Evolutionary conservation across 1,284 basidiomycete genomes (phyloP), one percentile per base, ranked within the genome.

Genomic region (Cutaneotrichosporon sp.): DNA sequence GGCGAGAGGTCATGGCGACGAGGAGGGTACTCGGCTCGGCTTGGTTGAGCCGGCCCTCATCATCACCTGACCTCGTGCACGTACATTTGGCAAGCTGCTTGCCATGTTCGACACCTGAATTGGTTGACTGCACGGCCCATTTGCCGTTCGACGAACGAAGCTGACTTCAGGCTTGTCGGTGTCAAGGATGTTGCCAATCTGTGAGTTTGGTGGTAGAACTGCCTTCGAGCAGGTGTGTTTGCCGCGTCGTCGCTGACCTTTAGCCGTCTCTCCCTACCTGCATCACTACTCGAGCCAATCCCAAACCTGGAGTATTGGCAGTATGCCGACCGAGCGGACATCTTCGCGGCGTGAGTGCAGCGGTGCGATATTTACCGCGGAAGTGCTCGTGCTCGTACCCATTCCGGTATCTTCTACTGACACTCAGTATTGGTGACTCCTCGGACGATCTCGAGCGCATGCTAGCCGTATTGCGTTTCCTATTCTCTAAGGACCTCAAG

Each of bases 231-330:
- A n/a, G n/a, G n/a, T n/a, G n/a, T n/a, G n/a, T n/a, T n/a, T n/a
- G n/a, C n/a, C n/a, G n/a, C n/a, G n/a, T n/a, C n/a, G n/a, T n/a
- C n/a, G 5, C 41, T 43, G 12, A 43, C 41, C 35, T 39, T 9
- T 38, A 52, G 51, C 22, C 52, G 52, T 29, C 77, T 94, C 24
- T 93, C 90, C 0, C 77, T 94, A 42, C 90, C 90, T 3, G 90
- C 90, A 12, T 92, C 89, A 24, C 74, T 94, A 46, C 80, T 94
- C 34, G 90, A 94, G 67, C 91, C 91, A 5, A 82, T 92, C 64
- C 90, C 90, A 4, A 96, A 94, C 74, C 81, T 97, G 49, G 92
- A 96, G 75, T 93, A 91, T 75, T 94, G 88, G 88, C 88, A 91
- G 61, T 97, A 94, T 66, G 81, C 92, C 44, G 92, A 97, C 74